Base-by-base conservation (phyloP, 371 early-diverging fungal species). In the Mortierella sp. region DNA sequence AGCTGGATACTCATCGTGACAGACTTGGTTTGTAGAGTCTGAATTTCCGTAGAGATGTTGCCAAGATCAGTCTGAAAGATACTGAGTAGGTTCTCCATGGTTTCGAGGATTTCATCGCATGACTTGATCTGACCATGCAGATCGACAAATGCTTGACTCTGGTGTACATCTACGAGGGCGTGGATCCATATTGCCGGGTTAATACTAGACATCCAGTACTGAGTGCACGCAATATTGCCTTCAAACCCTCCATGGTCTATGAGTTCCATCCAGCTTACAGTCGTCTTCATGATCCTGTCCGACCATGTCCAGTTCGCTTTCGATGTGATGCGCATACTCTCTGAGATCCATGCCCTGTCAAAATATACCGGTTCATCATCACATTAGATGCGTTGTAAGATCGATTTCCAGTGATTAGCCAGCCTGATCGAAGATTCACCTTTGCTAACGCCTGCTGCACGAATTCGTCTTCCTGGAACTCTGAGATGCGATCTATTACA, bases 21-120 rank as follows among this genome's bases (percentile, higher is more conserved):
- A 0, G 93, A 93, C 54, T 92, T 86, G 55, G 90, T 88, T 68
- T 97, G 96, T 48, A 98, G 72, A 10, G 80, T 89, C 62, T 89
- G 86, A 46, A 98, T 98, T 61, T 96, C 97, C 17, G 83, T 82
- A 60, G 91, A 93, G 46, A 98, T 94, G 55, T 90, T 88, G 22
- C 93, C 95, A 24, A 98, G 82, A 63, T 94, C 92, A 44, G 85
- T 85, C 62, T 96, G 94, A 74, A 96, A 96, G 17, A 88, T 92
- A 40, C 81, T 86, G 37, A 97, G 77, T 25, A 95, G 79, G 43
- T 81, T 82, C 62, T 96, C 96, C 96, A 97, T 96, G 21, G 85
- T 84, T n/a, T 83, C 91, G 22, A 97, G 82, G 22, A 96, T 88
- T 57, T 84, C 82, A 68, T 95, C 96, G 71, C 96, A 93, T 9